Evolutionary conservation across 2,329 filamentous ascomycete species (phyloP), one percentile per base, ranked within the genome.

Genomic region (Trichoderma sp.): DNA sequence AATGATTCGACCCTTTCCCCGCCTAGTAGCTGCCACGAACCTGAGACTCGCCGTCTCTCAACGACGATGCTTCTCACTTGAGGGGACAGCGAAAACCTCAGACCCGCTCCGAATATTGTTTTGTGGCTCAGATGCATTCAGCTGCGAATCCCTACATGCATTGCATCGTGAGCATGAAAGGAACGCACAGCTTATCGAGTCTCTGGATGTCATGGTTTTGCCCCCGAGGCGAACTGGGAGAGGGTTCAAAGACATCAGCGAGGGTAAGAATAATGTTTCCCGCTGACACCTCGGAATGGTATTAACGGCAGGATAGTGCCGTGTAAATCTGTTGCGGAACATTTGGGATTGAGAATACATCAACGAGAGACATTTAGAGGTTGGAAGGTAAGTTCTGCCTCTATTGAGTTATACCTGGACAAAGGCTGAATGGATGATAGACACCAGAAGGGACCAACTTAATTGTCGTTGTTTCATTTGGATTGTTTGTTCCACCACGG

Each of bases 61-160:
- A 68, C 70, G 59, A 23, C 76, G 69, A 72, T 71, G 68, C 61
- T 72, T 76, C 20, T 77, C 78, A 12, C 74, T 75, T 15, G 71
- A 61, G 13, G 43, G 68, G 11, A 59, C 72, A 32, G 36, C 55
- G 26, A 74, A 59, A 50, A 20, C 73, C 17, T 83, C 85, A 0
- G 85, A 89, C 5, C 92, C 93, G 3, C 85, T 99, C 36, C 88
- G 91, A 39, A 94, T 99, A 68, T 87, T 99, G 4, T 99, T 98
- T 82, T 98, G 95, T 82, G 96, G 96, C 74, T 96, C 95, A 3
- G 96, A 99, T 80, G 86, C 90, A 3, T 97, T 98, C 81, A 98
- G 95, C 83, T 92, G 92, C 77, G 88, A 87, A 67, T 93, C 94
- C 1, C 84, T 99, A 64, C 83, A 84, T 72, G 92, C 92, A 6